These are phyloP conservation scores for Penicillium arizonense DNA, from an alignment of 495 filamentous ascomycete genomes.

Conservation along the genomic window DNA sequence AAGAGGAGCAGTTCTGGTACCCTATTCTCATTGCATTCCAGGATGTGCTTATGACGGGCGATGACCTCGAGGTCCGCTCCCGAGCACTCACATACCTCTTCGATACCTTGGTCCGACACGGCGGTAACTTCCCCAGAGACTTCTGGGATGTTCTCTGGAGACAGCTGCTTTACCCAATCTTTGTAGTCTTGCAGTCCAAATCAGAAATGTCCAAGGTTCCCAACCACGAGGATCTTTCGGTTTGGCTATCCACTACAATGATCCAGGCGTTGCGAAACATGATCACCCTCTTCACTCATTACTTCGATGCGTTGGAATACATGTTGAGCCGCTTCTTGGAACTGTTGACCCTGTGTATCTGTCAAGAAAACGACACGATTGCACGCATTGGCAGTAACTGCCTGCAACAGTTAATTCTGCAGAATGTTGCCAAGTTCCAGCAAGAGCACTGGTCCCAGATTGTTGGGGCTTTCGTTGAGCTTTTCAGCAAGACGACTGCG, in stretches of 20 bases:
- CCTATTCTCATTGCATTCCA: slow-evolving; percentile 97
- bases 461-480: slow-evolving; percentile 89
- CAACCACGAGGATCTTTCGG: slow-evolving; percentile 92
- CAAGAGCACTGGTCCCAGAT: slow-evolving; percentile 89
- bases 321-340: slow-evolving; percentile 97
- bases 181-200: slow-evolving; percentile 93
- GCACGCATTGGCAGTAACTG: slow-evolving; percentile 98
- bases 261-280: slow-evolving; percentile 97
- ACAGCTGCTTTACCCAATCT: slow-evolving; percentile 94
- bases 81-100: slow-evolving; percentile 92
- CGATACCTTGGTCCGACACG: slow-evolving; percentile 84
- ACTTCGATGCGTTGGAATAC: slow-evolving; percentile 91
- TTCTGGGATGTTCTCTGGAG: slow-evolving; percentile 99
- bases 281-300: slow-evolving; percentile 97
- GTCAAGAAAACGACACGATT: slow-evolving; percentile 98
- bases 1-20: slow-evolving; percentile 98
- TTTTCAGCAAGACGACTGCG: slow-evolving; percentile 92
- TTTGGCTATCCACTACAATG: slow-evolving; percentile 99
- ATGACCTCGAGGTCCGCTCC: slow-evolving; percentile 95
- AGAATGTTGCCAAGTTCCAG: slow-evolving; percentile 89
- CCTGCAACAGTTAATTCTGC: slow-evolving; percentile 90
- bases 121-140: slow-evolving; percentile 85
- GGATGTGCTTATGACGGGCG: slow-evolving; percentile 97
- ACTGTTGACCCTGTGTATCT: slow-evolving; percentile 91
- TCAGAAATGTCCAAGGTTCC: slow-evolving; percentile 93